A percentile compares a stretch with the other conserved stretches of the same genome.
These are phyloP conservation scores for Purpureocillium takamizusanense DNA, from an alignment of 2,329 filamentous ascomycete species.

Conservation along the genomic window DNA sequence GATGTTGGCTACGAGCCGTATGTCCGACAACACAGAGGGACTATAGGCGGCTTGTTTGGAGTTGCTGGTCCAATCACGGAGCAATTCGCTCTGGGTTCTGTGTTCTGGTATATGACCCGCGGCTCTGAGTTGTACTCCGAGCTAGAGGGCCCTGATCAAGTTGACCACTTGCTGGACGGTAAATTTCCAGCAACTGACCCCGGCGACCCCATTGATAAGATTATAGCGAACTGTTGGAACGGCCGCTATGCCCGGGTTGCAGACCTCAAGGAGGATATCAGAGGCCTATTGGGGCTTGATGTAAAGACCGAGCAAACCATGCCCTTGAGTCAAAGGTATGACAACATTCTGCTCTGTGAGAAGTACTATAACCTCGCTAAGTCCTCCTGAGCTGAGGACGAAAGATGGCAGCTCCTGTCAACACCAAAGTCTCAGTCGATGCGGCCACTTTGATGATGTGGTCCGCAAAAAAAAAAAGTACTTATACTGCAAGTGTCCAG, in stretches of 20 bases:
- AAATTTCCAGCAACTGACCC: conserved; percentile 4
- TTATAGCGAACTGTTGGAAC: conserved; percentile 10
- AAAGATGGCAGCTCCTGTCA: too few relatives aligned
- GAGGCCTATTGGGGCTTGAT: neutral
- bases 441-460: too few relatives aligned
- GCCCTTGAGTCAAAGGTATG: neutral
- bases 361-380: neutral
- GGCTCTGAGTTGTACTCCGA: conserved; percentile 10
- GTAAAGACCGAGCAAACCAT: neutral
- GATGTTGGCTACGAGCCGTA: conserved; percentile 12
- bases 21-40: conserved; percentile 7
- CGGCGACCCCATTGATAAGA: conserved; percentile 7
- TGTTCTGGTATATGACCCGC: conserved; percentile 12
- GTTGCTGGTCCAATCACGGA: conserved; percentile 8
- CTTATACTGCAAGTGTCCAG: too few relatives aligned
- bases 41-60: conserved; percentile 4
- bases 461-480: too few relatives aligned
- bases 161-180: conserved; percentile 7
- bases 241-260: conserved; percentile 4
- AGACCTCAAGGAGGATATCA: conserved; percentile 8
- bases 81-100: conserved; percentile 10
- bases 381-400: neutral
- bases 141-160: conserved; percentile 6
- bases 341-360: neutral
- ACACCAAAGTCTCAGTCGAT: too few relatives aligned